These are phyloP conservation scores for Pelagophyceae sp. DNA, from an alignment of 352 stramenopile species.

Conservation along the genomic window DNA sequence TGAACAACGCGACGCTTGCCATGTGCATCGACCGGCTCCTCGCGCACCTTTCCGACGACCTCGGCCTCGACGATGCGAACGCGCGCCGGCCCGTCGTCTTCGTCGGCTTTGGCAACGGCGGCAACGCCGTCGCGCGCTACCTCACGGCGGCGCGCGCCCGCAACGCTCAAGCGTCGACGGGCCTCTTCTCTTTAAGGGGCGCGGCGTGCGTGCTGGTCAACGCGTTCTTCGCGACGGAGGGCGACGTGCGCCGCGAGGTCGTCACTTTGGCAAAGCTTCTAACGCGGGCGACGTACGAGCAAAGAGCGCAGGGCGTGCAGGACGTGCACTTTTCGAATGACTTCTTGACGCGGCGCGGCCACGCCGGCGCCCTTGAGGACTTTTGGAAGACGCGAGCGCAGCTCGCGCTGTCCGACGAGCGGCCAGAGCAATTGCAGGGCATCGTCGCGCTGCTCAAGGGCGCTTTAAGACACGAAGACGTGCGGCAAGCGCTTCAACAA, in stretches of 20 bases:
- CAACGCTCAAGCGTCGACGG: neutral
- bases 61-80: slow-evolving; percentile 20
- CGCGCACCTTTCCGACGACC: slow-evolving; percentile 18
- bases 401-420: slow-evolving; percentile 5
- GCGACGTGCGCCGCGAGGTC: slow-evolving; percentile 25
- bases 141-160: neutral
- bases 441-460: slow-evolving; percentile 17
- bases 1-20: slow-evolving; percentile 31
- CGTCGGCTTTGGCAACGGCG: slow-evolving; percentile 33
- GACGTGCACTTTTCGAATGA: slow-evolving; percentile 28
- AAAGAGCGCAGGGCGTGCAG: slow-evolving; percentile 24
- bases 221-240: slow-evolving; percentile 21
- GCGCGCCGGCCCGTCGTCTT: slow-evolving; percentile 20
- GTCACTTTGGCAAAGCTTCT: slow-evolving; percentile 25
- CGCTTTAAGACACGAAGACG: slow-evolving; percentile 18
- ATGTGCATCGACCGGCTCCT: slow-evolving; percentile 25
- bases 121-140: slow-evolving; percentile 26
- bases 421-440: neutral
- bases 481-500: neutral
- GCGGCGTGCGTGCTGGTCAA: slow-evolving; percentile 27
- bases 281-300: slow-evolving; percentile 23
- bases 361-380: slow-evolving; percentile 2
- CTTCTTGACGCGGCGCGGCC: slow-evolving; percentile 22
- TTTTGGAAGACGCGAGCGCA: slow-evolving; percentile 27
- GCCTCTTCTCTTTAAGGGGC: no score